A percentile compares a stretch with the other conserved stretches of the same genome.
These are phyloP conservation scores for Pulveroboletus ravenelii DNA, from an alignment of 768 basidiomycete species.

Conservation along the genomic window DNA sequence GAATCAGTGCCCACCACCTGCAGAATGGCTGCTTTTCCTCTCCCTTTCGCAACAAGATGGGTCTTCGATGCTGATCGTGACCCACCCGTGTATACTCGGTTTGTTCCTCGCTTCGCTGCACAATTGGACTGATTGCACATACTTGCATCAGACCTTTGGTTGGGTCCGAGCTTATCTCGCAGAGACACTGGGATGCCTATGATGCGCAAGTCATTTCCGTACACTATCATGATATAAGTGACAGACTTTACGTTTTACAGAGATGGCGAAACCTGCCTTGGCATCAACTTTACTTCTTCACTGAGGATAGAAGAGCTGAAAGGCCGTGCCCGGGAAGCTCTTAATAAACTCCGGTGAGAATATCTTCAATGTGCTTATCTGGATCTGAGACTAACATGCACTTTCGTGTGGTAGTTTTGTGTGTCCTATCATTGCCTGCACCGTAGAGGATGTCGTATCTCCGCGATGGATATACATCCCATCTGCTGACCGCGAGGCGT, in stretches of 20 bases:
- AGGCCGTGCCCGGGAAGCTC: constrained; percentile 7
- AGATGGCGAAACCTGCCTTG: constrained; percentile 17
- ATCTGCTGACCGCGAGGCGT: constrained; percentile 17
- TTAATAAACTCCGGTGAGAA: constrained; percentile 20
- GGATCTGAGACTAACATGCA: too few species aligned
- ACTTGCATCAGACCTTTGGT: constrained; percentile 4
- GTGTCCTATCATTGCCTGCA: constrained; percentile 18
- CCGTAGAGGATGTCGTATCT: constrained; percentile 6
- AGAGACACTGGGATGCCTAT: constrained; percentile 6
- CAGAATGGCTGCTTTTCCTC: background rate
- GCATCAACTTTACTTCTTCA: constrained; percentile 12
- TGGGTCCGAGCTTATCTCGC: constrained; percentile 14
- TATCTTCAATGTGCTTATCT: background rate
- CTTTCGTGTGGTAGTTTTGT: constrained; percentile 7
- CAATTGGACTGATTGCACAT: background rate
- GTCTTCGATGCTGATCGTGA: constrained; percentile 3
- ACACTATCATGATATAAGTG: background rate
- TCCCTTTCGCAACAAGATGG: constrained; percentile 1
- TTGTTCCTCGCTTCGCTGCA: background rate
- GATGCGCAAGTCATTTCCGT: constrained; percentile 10
- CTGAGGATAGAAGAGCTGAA: constrained; percentile 4
- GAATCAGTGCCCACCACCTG: too few species aligned
- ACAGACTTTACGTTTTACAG: background rate
- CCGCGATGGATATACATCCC: constrained; percentile 22
- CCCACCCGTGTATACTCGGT: constrained; percentile 17